Evolutionary conservation across 306 rosid species (phyloP), one percentile per base, ranked within the genome.

Genomic region (Cucurbita maxima): DNA sequence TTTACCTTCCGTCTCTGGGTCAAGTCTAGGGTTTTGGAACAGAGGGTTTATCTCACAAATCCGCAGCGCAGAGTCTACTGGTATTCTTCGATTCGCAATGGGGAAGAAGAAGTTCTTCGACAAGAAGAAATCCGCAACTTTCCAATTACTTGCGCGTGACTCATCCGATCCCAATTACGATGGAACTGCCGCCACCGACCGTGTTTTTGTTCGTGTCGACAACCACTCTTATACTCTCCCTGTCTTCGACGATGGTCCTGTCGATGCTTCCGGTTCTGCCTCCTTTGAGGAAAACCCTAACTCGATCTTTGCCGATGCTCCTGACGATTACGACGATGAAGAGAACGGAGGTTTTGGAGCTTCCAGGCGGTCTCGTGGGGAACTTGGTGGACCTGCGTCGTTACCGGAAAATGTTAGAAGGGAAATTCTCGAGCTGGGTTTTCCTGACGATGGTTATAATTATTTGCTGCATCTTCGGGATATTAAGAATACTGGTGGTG

Each of bases 401-500:
- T 79, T 94, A 78, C 80, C 96, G 4, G 91, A 89, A n/a, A 57
- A 83, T 14, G 63, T 83, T 41, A 84, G 97, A 78, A 89, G 25
- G 78, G 89, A 94, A 82, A 89, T 91, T 84, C 75, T 94, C 70
- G 97, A 84, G 47, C 85, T 94, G 15, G 97, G 99, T 58, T 88
- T 87, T 80, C 99, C 99, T 0, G 96, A 91, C 47, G 99, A 94
- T 61, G 96, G 99, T 55, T 94, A 91, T 70, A 91, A 94, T 79
- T 94, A 94, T 83, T 80, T 94, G 76, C 68, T 6, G 22, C 99
- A 91, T 69, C 44, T 94, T 86, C 76, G 95, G 76, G 94, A 94
- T 61, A 94, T 91, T 55, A 88, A 80, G 83, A 89, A 88, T 51
- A 40, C 86, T 19, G 98, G 98, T 14, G 96, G 86, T n/a, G 97